Evolutionary conservation across 352 stramenopile species (phyloP).

Genomic region (Phytophthora crassamura): DNA sequence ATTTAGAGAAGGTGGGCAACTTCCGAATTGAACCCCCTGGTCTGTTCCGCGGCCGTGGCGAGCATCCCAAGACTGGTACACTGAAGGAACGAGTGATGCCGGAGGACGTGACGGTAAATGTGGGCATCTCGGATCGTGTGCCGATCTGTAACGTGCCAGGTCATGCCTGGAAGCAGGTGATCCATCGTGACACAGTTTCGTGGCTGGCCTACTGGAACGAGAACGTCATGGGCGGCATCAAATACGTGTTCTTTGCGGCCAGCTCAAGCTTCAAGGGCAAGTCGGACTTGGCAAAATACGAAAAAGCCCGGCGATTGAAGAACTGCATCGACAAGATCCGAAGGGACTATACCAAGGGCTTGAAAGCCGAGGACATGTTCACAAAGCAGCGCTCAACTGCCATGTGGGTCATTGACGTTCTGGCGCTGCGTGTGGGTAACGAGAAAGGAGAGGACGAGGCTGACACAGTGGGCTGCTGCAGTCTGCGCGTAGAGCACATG

Average conservation of each 20-base stretch:
- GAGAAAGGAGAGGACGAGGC: conserved; percentile 99
- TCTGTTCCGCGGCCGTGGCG: conserved; percentile 97
- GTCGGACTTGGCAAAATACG: conserved; percentile 98
- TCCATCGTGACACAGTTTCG: conserved; percentile 93
- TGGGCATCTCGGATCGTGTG: conserved; percentile 92
- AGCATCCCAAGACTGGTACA: conserved; percentile 99
- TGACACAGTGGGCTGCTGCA: conserved; percentile 99
- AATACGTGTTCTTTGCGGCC: conserved; percentile 99
- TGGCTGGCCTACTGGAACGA: conserved; percentile 98
- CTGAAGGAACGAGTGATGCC: conserved; percentile 97
- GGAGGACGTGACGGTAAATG: conserved; percentile 98
- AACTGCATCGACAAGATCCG: conserved; percentile 97
- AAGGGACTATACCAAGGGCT: conserved; percentile 90
- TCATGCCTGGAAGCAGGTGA: conserved; percentile 97
- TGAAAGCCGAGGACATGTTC: conserved; percentile 92
- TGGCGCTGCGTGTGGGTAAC: conserved; percentile 99
- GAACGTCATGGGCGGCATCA: conserved; percentile 98
- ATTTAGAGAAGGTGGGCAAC: conserved; percentile 98
- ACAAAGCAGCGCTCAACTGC: conserved; percentile 96
- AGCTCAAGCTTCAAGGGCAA: conserved; percentile 99
- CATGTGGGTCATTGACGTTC: conserved; percentile 99
- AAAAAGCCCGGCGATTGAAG: conserved; percentile 98
- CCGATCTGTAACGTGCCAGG: conserved; percentile 93
- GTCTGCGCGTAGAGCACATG: conserved; percentile 98
- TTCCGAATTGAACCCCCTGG: conserved; percentile 98